Percentiles rank a stretch among this genome's conserved stretches.
Conservation (phyloP, 441 rosid species). For the Populus hybrid region DNA sequence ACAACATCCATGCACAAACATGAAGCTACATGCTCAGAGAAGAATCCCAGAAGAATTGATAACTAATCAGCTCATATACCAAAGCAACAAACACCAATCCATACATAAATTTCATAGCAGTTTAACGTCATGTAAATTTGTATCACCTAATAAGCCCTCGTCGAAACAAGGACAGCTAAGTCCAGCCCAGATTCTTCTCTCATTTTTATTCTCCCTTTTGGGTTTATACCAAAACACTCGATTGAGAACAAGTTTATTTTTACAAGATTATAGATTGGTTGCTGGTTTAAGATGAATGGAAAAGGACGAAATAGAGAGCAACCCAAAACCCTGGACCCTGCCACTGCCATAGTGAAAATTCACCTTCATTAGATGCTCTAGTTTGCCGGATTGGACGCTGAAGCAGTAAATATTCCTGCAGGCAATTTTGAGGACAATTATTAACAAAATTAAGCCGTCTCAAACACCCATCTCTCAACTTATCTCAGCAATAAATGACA, state of each 20-base stretch:
- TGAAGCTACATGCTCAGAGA: neutral
- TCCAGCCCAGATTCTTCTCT: neutral
- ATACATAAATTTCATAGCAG: neutral
- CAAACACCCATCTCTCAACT: neutral
- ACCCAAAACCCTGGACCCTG: neutral
- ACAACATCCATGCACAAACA: neutral
- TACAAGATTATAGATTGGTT: neutral
- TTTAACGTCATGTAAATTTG: neutral
- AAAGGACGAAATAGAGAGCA: neutral
- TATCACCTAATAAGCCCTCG: neutral
- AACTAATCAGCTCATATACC: neutral
- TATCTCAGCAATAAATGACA: neutral
- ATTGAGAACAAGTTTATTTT: neutral
- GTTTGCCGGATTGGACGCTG: slow-evolving; percentile 87
- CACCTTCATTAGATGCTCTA: slow-evolving; percentile 98
- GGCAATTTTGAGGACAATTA: slow-evolving; percentile 15
- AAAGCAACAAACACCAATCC: neutral
- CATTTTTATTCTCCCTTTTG: neutral
- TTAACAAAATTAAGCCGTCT: neutral
- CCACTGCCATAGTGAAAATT: slow-evolving; percentile 15
- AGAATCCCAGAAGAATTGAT: neutral
- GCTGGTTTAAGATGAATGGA: neutral
- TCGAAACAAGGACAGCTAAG: neutral
- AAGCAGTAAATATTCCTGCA: slow-evolving; percentile 91
- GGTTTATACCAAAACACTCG: neutral